Base-by-base conservation (phyloP, 768 basidiomycete genomes). In the Panellus pusillus region DNA sequence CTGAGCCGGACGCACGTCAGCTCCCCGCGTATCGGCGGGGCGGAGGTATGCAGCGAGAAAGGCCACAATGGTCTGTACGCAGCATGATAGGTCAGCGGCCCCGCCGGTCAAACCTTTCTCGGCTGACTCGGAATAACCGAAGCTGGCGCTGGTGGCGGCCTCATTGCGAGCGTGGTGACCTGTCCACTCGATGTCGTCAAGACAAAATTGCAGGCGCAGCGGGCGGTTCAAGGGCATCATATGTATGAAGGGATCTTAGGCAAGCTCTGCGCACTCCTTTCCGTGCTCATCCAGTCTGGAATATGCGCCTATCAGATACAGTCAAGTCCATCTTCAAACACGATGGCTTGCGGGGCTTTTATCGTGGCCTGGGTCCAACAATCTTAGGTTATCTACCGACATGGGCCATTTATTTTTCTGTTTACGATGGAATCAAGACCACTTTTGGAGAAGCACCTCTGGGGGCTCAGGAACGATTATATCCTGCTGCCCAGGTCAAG, bases 111-210 rank as follows among this genome's bases (percentile, higher is more conserved):
- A n/a, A 13, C 54, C 43, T 29, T 11, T 38, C 24, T 24, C 27
- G 20, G 18, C 47, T 55, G 50, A 58, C 52, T 57, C 57, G 45
- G 54, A 42, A 51, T 44, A 44, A 20, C 52, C 53, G 12, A 63
- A 91, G 93, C 97, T 67, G 97, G 97, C 51, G 96, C 96, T 35
- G 93, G 93, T 28, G 93, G 96, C 49, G 97, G 97, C 54, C 78
- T 99, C 57, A 87, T 93, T 61, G 89, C 93, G 46, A 91, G 89
- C 70, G 78, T 98, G 57, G 91, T 92, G 52, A 98, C 96, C 7
- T 99, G 97, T 70, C 97, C 97, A 11, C 79, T 99, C 44, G 97
- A 99, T 71, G 96, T 99, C 51, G 79, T 99, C 72, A 99, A 98
- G 79, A 99, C 97, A 4, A 91, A 92, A 61, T 72, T 99, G 45